Conservation (phyloP, 257 asterid species). For the Primulina eburnea region DNA sequence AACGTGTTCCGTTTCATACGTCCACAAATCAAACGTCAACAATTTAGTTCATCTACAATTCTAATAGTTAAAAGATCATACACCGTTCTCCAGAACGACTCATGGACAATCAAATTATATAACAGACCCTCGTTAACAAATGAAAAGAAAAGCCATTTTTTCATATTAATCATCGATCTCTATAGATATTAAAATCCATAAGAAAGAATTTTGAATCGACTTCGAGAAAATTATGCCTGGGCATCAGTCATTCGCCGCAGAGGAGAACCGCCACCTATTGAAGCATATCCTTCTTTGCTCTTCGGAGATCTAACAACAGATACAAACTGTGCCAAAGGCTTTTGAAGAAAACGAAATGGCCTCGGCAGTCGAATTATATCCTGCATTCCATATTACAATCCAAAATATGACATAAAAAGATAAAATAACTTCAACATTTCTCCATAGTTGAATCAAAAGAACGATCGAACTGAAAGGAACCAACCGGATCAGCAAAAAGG, state of each 20-base stretch:
- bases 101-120: background rate
- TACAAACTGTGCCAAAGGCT: constrained; percentile 91
- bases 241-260: constrained; percentile 96
- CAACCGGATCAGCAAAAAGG: constrained; percentile 97
- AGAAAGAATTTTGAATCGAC: constrained; percentile 11
- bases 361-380: constrained; percentile 97
- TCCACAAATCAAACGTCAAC: background rate
- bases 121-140: background rate
- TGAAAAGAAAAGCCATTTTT: background rate
- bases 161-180: constrained; percentile 19
- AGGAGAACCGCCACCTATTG: constrained; percentile 99
- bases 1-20: background rate
- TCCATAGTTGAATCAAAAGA: constrained; percentile 24
- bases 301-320: constrained; percentile 93
- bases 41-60: background rate
- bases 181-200: constrained; percentile 4
- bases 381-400: constrained; percentile 40
- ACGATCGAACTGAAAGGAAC: constrained; percentile 29
- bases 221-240: constrained; percentile 56
- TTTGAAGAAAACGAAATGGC: constrained; percentile 87
- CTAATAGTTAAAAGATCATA: background rate
- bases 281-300: constrained; percentile 98
- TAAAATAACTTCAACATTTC: constrained; percentile 18
- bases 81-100: background rate
- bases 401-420: constrained; percentile 17